Evolutionary conservation across 495 filamentous ascomycete genomes (phyloP).

Genomic region (Baudoinia panamericana): DNA sequence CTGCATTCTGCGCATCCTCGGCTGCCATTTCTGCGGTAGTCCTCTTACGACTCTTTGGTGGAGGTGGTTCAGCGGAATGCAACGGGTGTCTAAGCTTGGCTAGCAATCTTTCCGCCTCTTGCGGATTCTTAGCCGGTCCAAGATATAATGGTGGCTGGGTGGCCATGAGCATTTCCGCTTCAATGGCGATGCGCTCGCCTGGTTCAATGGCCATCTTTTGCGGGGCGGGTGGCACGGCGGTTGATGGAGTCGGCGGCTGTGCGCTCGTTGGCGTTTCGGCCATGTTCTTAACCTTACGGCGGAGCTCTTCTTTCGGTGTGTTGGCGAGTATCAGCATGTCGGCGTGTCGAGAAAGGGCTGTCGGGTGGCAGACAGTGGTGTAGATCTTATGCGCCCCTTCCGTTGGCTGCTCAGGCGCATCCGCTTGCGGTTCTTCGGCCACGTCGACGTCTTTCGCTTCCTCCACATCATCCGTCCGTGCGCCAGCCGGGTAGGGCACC

Average conservation of each 20-base stretch:
- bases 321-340: conserved; percentile 65
- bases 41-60: conserved; percentile 80
- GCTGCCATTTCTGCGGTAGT: conserved; percentile 89
- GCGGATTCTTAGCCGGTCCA: conserved; percentile 53
- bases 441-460: conserved; percentile 35
- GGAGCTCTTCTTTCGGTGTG: conserved; percentile 47
- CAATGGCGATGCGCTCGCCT: conserved; percentile 55
- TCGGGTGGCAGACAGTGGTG: conserved; percentile 78
- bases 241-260: conserved; percentile 53
- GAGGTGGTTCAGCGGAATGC: conserved; percentile 59
- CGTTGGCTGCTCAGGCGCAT: conserved; percentile 20
- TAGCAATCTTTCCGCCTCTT: conserved; percentile 55
- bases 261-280: conserved; percentile 39
- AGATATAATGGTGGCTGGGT: conserved; percentile 65
- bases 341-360: conserved; percentile 53
- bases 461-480: conserved; percentile 20
- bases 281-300: conserved; percentile 33
- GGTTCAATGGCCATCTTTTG: conserved; percentile 67
- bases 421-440: conserved; percentile 30
- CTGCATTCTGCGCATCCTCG: conserved; percentile 79
- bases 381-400: conserved; percentile 49
- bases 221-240: conserved; percentile 47
- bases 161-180: conserved; percentile 54
- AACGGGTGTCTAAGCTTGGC: conserved; percentile 59
- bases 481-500: conserved; percentile 48